Evolutionary conservation across 2,329 filamentous ascomycete genomes (phyloP), one percentile per base, ranked within the genome.

Genomic region (Hymenoscyphus salicellus): DNA sequence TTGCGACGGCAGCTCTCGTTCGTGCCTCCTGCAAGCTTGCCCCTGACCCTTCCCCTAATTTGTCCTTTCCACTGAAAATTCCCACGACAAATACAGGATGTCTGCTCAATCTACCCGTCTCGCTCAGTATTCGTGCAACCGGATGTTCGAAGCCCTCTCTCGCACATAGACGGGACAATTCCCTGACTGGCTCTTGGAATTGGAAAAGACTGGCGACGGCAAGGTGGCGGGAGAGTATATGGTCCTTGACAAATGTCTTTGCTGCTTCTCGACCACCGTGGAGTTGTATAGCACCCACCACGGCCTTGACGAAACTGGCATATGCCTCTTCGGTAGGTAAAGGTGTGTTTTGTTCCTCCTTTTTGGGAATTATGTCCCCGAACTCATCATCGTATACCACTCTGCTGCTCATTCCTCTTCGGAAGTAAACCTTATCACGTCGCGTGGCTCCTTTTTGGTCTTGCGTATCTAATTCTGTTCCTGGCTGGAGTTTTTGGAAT

Each of bases 81-180:
- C 94, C 95, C 16, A 99, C 93, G 33, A 97, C 88, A 74, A 89
- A 98, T 17, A 99, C 95, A 17, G 95, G 94, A 65, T 91, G 91
- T 76, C 90, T 86, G 73, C 90, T 95, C 71, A 85, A 78, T 65
- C 95, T 87, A 76, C 95, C 95, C 3, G 95, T 98, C 81, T 99
- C 95, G 72, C 89, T 92, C 72, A 97, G 84, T 62, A 99, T 85
- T 64, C 93, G 87, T 17, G 95, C 95, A 30, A 97, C 85, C 0
- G 95, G 95, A 8, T 86, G 77, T 71, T 96, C 91, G 78, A 98
- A 98, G 68, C 90, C 89, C 80, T 99, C 95, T 66, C 95, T 84
- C 5, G 88, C 88, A 79, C 95, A 99, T 55, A 99, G 82, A 71
- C 89, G 84, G 65, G 86, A 86, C 46, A 99, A 83, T 78, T 99